Percentiles rank a stretch among this genome's conserved stretches.
These are phyloP conservation scores for Uronychia binucleata DNA, from an alignment of 73 alveolate genomes.

Conservation along the genomic window DNA sequence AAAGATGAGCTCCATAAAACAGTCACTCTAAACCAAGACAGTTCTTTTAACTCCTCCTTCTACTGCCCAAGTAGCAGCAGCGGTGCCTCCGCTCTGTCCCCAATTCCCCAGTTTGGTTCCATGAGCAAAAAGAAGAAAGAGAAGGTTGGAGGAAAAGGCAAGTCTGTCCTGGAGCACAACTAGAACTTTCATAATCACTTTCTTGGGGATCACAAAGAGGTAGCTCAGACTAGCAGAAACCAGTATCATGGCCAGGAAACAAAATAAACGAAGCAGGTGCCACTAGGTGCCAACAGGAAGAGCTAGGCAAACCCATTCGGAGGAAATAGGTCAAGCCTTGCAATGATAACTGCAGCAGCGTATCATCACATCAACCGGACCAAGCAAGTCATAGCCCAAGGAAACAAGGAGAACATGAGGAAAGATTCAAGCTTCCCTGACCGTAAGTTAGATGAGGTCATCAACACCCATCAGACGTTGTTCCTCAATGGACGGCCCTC, in stretches of 20 bases:
- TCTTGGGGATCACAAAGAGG: too few relatives aligned
- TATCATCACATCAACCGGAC: background rate
- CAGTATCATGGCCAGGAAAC: too few relatives aligned
- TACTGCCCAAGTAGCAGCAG: background rate
- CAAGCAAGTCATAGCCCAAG: background rate
- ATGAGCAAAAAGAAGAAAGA: too few relatives aligned
- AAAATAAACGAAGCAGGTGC: too few relatives aligned
- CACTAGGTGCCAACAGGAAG: too few relatives aligned
- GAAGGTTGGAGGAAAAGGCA: too few relatives aligned
- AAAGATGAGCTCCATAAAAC: background rate
- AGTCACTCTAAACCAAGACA: background rate
- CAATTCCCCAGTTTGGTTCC: background rate
- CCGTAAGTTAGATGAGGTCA: background rate
- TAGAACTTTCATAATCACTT: too few relatives aligned
- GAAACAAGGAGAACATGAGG: background rate
- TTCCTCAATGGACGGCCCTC: background rate
- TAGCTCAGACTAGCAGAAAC: too few relatives aligned
- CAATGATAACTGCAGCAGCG: background rate
- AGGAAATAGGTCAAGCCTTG: background rate
- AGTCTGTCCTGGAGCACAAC: background rate
- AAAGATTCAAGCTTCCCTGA: background rate
- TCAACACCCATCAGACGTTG: background rate
- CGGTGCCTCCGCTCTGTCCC: background rate
- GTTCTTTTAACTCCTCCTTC: background rate
- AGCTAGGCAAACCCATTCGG: too few relatives aligned